Percentiles rank a stretch among this genome's conserved stretches.
Conservation (phyloP, 2,329 filamentous ascomycete genomes). For the Aspergillus unguis region DNA sequence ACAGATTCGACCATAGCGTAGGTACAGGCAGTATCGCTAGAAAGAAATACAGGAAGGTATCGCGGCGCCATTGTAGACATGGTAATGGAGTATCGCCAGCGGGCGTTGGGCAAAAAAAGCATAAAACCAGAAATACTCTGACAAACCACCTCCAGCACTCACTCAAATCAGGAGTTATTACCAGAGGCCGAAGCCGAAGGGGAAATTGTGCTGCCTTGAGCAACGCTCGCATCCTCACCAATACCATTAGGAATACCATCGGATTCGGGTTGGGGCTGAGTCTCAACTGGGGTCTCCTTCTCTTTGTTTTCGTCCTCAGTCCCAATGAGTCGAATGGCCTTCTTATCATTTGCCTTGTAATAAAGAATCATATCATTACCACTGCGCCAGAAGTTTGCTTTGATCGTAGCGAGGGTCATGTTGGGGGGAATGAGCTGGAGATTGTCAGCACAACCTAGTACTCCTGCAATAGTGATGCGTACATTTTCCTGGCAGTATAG, state of each 20-base stretch:
- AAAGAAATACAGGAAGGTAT: neutral
- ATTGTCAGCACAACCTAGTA: constrained; percentile 1
- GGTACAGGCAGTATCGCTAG: constrained; percentile 4
- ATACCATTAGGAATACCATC: constrained; percentile 21
- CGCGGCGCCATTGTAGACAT: neutral
- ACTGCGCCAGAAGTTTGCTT: constrained; percentile 89
- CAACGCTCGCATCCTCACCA: constrained; percentile 22
- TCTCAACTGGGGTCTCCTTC: constrained; percentile 11
- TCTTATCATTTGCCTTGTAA: constrained; percentile 89
- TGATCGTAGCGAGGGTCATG: constrained; percentile 91
- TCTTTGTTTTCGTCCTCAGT: constrained; percentile 19
- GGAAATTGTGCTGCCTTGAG: constrained; percentile 26
- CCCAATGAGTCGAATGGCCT: constrained; percentile 42
- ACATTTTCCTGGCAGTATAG: constrained; percentile 93
- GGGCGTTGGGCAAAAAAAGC: neutral
- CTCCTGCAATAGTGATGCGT: constrained; percentile 27
- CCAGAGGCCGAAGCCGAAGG: constrained; percentile 23
- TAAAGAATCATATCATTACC: constrained; percentile 88
- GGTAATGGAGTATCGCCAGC: neutral
- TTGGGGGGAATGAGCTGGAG: constrained; percentile 59
- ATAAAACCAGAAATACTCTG: constrained; percentile 5
- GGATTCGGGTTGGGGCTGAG: constrained; percentile 4
- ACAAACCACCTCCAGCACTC: neutral
- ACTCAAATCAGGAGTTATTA: constrained; percentile 13
- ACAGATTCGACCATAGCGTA: constrained; percentile 2